These are phyloP conservation scores for Taiwanofungus camphoratus DNA, from an alignment of 1,284 basidiomycete species.

Conservation along the genomic window DNA sequence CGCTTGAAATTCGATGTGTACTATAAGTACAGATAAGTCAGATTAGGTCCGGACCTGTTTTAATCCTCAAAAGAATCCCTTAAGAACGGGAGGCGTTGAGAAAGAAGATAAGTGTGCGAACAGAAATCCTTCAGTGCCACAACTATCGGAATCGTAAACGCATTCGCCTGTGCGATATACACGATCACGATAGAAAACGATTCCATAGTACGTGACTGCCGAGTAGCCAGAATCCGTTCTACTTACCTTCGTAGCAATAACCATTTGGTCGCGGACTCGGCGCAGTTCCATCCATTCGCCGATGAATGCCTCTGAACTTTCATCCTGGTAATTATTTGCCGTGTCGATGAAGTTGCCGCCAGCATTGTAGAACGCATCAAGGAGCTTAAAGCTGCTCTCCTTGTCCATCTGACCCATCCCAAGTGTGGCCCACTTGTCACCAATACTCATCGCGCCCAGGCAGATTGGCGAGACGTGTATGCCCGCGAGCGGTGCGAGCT, in stretches of 20 bases:
- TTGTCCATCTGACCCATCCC: constrained; percentile 34
- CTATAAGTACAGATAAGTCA: too few relatives aligned
- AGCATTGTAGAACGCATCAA: constrained; percentile 20
- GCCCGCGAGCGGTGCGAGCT: constrained; percentile 12
- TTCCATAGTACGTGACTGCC: background rate
- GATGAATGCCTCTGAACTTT: constrained; percentile 26
- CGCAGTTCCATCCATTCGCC: constrained; percentile 38
- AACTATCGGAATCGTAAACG: too few relatives aligned
- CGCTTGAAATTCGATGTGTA: constrained; percentile 15
- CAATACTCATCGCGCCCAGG: constrained; percentile 47
- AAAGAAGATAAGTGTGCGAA: too few relatives aligned
- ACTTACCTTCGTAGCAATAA: constrained; percentile 35
- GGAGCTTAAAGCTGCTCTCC: constrained; percentile 16
- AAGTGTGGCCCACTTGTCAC: constrained; percentile 34
- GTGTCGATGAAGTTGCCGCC: constrained; percentile 28
- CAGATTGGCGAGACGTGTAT: constrained; percentile 40
- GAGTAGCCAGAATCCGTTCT: background rate
- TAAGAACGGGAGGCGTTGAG: too few relatives aligned
- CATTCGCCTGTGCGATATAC: background rate
- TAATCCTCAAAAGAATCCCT: too few relatives aligned
- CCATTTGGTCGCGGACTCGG: constrained; percentile 35
- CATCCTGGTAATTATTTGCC: constrained; percentile 35
- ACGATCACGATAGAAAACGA: background rate
- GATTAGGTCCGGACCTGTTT: too few relatives aligned
- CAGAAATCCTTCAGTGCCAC: too few relatives aligned